Conservation (phyloP, 805 yeast species). For the Blastobotrys americana region DNA sequence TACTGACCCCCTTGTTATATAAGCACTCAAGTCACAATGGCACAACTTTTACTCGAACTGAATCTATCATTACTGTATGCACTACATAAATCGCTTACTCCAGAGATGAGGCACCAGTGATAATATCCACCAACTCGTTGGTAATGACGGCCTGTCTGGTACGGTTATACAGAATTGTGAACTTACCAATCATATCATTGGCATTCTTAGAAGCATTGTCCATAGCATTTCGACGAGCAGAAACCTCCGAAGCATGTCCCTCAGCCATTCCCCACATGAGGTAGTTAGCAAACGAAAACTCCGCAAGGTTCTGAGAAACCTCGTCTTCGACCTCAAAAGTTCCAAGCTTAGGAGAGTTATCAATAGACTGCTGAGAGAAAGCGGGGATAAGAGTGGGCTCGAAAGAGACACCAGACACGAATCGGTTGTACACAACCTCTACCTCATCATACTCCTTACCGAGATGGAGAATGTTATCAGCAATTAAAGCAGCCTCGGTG, state of each 20-base stretch:
- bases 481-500: conserved; percentile 78
- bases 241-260: conserved; percentile 96
- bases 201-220: conserved; percentile 99
- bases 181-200: conserved; percentile 94
- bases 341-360: conserved; percentile 75
- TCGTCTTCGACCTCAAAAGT: conserved; percentile 73
- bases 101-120: conserved; percentile 98
- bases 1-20: too few species aligned
- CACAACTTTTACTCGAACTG: too few species aligned
- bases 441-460: conserved; percentile 58
- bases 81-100: too few species aligned
- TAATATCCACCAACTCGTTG: conserved; percentile 98
- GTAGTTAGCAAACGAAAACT: conserved; percentile 85
- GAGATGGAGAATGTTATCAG: conserved; percentile 69
- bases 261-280: conserved; percentile 89
- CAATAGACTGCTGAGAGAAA: conserved; percentile 64
- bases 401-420: conserved; percentile 79
- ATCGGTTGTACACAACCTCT: conserved; percentile 81
- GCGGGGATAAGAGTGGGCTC: conserved; percentile 70
- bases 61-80: not conserved
- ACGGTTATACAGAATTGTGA: conserved; percentile 98
- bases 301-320: conserved; percentile 46
- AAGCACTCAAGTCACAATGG: too few species aligned
- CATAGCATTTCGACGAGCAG: conserved; percentile 99
- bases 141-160: conserved; percentile 99